Conservation (phyloP, 345 rosid genomes). For the Pugionium dolabratum region DNA sequence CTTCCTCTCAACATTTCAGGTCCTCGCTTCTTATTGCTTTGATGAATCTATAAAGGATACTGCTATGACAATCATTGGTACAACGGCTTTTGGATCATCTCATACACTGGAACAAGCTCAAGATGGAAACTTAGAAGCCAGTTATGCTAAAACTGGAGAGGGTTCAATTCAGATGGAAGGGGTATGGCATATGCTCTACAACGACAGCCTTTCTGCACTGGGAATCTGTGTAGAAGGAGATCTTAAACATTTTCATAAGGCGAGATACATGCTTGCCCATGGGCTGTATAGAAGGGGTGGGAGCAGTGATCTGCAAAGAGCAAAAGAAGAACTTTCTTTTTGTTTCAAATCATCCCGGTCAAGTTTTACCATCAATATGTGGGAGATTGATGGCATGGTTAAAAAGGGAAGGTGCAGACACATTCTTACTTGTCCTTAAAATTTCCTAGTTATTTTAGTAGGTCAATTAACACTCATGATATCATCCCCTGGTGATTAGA, state of each 20-base stretch:
- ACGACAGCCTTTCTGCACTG: conserved; percentile 84
- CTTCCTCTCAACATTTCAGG: conserved; percentile 50
- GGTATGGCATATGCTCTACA: conserved; percentile 80
- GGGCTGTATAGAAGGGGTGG: conserved; percentile 75
- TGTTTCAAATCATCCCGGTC: conserved; percentile 94
- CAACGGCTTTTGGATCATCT: conserved; percentile 50
- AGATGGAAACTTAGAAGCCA: conserved; percentile 46
- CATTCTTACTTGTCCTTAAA: conserved; percentile 23
- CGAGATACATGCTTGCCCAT: conserved; percentile 93
- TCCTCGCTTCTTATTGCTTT: conserved; percentile 62
- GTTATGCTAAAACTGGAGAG: conserved; percentile 46
- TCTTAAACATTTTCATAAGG: conserved; percentile 97
- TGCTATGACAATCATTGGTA: conserved; percentile 48
- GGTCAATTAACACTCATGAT: conserved; percentile 2
- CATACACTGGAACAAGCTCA: conserved; percentile 42
- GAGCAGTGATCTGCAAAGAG: conserved; percentile 77
- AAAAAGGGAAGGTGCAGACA: conserved; percentile 80
- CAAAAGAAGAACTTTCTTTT: conserved; percentile 92
- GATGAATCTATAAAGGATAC: conserved; percentile 63
- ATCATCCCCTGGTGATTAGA: conserved; percentile 20
- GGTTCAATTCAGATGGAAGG: conserved; percentile 59
- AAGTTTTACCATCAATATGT: conserved; percentile 91
- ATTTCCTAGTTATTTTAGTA: background rate
- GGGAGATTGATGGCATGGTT: conserved; percentile 99
- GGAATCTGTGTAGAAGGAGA: conserved; percentile 92